phyloP scores from a whole-genome alignment of 2,329 filamentous ascomycete species.

The Immersiporthe knoxdaviesiana region DNA sequence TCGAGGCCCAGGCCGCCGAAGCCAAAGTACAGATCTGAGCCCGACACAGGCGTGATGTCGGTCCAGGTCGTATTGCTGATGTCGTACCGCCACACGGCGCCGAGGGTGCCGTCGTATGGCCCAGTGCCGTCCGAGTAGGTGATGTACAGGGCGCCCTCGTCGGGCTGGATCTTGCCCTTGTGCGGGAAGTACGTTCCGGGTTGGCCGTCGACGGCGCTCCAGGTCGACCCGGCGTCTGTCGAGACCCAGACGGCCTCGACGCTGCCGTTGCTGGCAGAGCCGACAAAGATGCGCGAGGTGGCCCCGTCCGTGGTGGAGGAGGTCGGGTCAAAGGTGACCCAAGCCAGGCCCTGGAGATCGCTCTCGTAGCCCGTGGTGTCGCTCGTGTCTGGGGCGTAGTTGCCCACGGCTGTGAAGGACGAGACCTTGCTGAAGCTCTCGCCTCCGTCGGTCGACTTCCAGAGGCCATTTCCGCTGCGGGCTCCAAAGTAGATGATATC shows the following conservation, averaged over 20 bases:
- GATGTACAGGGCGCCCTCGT: constrained; percentile 58
- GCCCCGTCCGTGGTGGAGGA: constrained; percentile 49
- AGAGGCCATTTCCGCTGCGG: constrained; percentile 61
- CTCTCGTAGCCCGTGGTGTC: constrained; percentile 49
- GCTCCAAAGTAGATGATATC: constrained; percentile 62
- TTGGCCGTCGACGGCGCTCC: constrained; percentile 54
- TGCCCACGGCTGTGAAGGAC: constrained; percentile 55
- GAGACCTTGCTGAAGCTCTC: constrained; percentile 56
- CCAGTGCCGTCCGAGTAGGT: constrained; percentile 58
- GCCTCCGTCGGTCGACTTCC: constrained; percentile 61
- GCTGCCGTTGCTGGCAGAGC: constrained; percentile 55
- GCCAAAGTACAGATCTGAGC: constrained; percentile 52
- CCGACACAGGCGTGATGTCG: constrained; percentile 58
- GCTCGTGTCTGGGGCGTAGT: constrained; percentile 49
- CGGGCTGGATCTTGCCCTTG: constrained; percentile 54
- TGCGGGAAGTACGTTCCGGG: constrained; percentile 57
- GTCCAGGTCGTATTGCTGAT: constrained; percentile 53
- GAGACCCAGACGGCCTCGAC: constrained; percentile 56
- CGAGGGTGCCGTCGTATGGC: constrained; percentile 59
- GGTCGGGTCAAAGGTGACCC: constrained; percentile 59
- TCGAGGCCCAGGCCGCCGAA: constrained; percentile 61
- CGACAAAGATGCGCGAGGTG: constrained; percentile 61
- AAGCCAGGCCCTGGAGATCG: constrained; percentile 53
- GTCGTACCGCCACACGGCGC: constrained; percentile 59
- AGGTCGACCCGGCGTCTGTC: constrained; percentile 56